Base-by-base conservation (phyloP, 2,329 filamentous ascomycete genomes). In the Aspergillus sp. region DNA sequence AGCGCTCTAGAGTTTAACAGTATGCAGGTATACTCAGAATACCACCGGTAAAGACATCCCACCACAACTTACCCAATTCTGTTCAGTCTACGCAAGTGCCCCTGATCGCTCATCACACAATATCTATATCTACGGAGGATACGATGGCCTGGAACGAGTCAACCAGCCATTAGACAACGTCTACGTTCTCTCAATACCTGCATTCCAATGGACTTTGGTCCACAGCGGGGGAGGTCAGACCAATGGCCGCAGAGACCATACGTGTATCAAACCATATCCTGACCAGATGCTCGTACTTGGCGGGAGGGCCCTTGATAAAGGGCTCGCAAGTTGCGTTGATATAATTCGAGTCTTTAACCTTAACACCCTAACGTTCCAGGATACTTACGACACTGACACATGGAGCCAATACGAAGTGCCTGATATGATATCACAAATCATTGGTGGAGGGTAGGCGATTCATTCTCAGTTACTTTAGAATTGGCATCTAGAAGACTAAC, bases 71-170 rank as follows among this genome's bases (percentile, higher is more conserved):
- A 72, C 74, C 3, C 64, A 74, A 51, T 77, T 78, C 58, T 79
- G 76, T 59, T 75, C 76, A 2, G 73, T 76, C 1, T 68, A 77
- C 15, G 76, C 75, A 1, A 64, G 68, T 19, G 73, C 76, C 3
- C 49, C 68, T 17, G 76, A 79, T 55, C 64, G 64, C 3, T 75
- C 72, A 6, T 77, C 75, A 0, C 75, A 80, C 54, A 81, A 81
- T 55, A 78, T 83, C 43, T 77, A 79, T 50, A 70, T 83, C 48
- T 83, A 82, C 56, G 81, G 81, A n/a, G 81, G 81, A 9, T 71
- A 70, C 35, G 69, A 79, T 56, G 75, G 67, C 15, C 64, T 69
- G 15, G 58, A 67, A 11, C 62, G 61, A n/a, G 72, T 68, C 0
- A 55, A 58, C 3, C 57, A 40, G 11, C 68, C 73, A 0, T 74